Conservation (phyloP, 305 asterid species). For the Petunia hybrid region DNA sequence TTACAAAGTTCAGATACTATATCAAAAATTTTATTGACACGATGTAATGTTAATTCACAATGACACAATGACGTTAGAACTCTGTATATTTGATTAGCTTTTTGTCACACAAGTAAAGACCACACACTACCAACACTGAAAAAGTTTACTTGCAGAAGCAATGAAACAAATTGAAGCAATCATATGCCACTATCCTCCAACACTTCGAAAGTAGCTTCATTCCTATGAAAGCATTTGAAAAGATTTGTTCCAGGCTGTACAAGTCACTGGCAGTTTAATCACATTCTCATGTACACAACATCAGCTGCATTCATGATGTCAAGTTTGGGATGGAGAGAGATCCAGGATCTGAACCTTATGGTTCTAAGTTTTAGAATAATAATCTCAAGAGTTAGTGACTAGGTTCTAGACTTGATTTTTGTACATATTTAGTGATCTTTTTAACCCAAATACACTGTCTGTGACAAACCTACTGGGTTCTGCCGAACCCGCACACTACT, state of each 20-base stretch:
- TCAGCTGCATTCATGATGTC: neutral
- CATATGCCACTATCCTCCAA: neutral
- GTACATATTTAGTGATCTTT: no score
- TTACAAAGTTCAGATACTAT: no score
- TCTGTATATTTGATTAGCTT: neutral
- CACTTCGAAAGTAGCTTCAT: neutral
- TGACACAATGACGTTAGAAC: neutral
- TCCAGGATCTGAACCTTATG: no score
- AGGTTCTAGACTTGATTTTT: no score
- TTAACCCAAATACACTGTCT: no score
- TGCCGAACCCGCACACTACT: no score
- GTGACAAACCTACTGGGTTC: no score
- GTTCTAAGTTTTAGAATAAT: no score
- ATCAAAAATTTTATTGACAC: neutral
- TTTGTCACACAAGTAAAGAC: neutral
- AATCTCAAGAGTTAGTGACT: no score
- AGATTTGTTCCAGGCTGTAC: neutral
- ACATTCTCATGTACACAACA: neutral
- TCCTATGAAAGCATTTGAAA: neutral
- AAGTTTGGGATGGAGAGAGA: neutral
- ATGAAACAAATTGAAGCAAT: slow-evolving; percentile 7
- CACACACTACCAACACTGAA: neutral
- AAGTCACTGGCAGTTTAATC: neutral
- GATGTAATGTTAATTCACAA: slow-evolving; percentile 1
- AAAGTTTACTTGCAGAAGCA: neutral